phyloP scores from a whole-genome alignment of 345 rosid species.

The Punica granatum region DNA sequence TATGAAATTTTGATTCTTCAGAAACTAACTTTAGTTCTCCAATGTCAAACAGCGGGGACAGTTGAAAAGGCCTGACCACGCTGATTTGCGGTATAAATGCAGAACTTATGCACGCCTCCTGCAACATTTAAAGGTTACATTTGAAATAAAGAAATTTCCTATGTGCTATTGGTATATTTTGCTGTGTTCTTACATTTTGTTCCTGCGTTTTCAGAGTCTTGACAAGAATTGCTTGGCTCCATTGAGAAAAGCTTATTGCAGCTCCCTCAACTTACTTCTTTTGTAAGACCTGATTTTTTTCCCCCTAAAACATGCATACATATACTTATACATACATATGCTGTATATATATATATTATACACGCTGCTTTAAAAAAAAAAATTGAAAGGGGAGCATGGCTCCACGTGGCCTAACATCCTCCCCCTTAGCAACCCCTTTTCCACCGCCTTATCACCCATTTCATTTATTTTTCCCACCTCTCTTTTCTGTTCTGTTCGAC shows the following conservation, averaged over 20 bases:
- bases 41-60: constrained; percentile 69
- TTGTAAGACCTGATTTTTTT: too few relatives aligned
- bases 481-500: too few relatives aligned
- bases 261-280: constrained; percentile 95
- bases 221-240: constrained; percentile 85
- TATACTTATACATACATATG: too few relatives aligned
- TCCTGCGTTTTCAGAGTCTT: constrained; percentile 56
- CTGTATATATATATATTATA: too few relatives aligned
- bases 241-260: constrained; percentile 93
- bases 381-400: too few relatives aligned
- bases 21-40: neutral
- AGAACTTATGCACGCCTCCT: constrained; percentile 98
- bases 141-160: constrained; percentile 7
- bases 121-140: constrained; percentile 81
- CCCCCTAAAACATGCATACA: too few relatives aligned
- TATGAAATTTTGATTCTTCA: neutral
- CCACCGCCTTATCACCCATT: too few relatives aligned
- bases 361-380: too few relatives aligned
- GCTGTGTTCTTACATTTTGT: neutral
- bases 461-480: too few relatives aligned
- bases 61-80: constrained; percentile 98
- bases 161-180: neutral
- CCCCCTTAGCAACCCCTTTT: too few relatives aligned
- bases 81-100: constrained; percentile 97
- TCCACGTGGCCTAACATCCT: too few relatives aligned